phyloP scores from a whole-genome alignment of 768 basidiomycete genomes.

The Boletus sp. region DNA sequence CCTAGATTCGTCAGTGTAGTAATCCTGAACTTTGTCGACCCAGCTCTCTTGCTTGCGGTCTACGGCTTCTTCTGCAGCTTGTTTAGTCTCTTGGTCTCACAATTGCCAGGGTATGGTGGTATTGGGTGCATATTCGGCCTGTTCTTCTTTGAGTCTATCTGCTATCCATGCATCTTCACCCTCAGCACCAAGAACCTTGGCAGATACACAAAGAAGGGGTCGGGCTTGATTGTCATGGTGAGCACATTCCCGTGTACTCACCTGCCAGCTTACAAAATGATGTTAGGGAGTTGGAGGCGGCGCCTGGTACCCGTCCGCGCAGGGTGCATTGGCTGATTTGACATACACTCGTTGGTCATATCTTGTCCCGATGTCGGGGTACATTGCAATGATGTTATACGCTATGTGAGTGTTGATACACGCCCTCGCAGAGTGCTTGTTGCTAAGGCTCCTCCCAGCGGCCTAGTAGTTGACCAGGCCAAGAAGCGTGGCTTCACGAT shows the following conservation, averaged over 20 bases:
- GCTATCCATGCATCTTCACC: slow-evolving; percentile 68
- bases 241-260: not conserved
- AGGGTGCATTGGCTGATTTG: slow-evolving; percentile 52
- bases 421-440: not conserved
- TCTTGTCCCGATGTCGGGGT: slow-evolving; percentile 58
- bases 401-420: slow-evolving; percentile 43
- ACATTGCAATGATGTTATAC: slow-evolving; percentile 54
- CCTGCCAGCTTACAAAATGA: not conserved
- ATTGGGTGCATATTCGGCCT: slow-evolving; percentile 59
- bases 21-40: slow-evolving; percentile 61
- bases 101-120: slow-evolving; percentile 50
- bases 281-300: slow-evolving; percentile 58
- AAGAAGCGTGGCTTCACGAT: slow-evolving; percentile 48
- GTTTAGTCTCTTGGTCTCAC: slow-evolving; percentile 50
- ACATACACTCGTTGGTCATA: slow-evolving; percentile 52
- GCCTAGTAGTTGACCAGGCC: slow-evolving; percentile 51
- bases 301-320: slow-evolving; percentile 66
- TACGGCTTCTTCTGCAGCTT: slow-evolving; percentile 51
- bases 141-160: slow-evolving; percentile 77
- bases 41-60: slow-evolving; percentile 55
- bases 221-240: slow-evolving; percentile 63
- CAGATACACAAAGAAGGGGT: slow-evolving; percentile 56
- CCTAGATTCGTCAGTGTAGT: slow-evolving; percentile 56
- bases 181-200: slow-evolving; percentile 64
- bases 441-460: slow-evolving; percentile 32